phyloP scores from a whole-genome alignment of 1,284 basidiomycete species.

The Sporisorium iseilematis-ciliati region DNA sequence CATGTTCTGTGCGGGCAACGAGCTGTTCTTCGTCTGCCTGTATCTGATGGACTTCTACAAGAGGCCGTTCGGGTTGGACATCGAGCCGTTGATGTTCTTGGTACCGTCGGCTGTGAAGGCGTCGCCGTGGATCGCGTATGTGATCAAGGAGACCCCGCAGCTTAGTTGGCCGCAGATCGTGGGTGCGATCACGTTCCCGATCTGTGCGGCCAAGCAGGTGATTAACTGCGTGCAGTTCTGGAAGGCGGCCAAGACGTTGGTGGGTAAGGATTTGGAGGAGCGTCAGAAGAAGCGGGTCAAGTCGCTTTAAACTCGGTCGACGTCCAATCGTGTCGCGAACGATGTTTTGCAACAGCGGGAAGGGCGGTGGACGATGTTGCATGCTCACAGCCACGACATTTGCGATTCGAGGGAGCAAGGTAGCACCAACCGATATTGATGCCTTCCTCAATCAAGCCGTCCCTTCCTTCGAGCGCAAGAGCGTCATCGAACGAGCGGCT shows the following conservation, averaged over 20 bases:
- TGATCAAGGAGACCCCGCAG: slow-evolving; percentile 67
- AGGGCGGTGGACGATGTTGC: neutral
- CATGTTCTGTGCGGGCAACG: slow-evolving; percentile 95
- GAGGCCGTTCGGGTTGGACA: slow-evolving; percentile 58
- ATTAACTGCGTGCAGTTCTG: slow-evolving; percentile 97
- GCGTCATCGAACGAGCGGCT: neutral
- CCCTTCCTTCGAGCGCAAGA: neutral
- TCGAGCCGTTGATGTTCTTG: slow-evolving; percentile 51
- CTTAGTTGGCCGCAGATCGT: slow-evolving; percentile 86
- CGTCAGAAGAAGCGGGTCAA: slow-evolving; percentile 43
- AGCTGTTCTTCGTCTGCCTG: slow-evolving; percentile 93
- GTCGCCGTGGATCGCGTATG: slow-evolving; percentile 37
- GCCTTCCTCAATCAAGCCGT: too few species aligned
- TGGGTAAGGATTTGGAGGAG: slow-evolving; percentile 64
- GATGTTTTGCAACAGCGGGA: neutral
- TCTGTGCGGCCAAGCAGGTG: slow-evolving; percentile 87
- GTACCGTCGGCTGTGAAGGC: slow-evolving; percentile 37
- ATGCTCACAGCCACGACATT: neutral
- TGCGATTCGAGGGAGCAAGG: neutral
- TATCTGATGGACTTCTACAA: slow-evolving; percentile 91
- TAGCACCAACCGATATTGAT: neutral
- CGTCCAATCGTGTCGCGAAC: neutral
- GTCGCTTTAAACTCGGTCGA: slow-evolving; percentile 16
- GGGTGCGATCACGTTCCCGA: slow-evolving; percentile 77
- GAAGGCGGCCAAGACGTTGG: slow-evolving; percentile 92